Conservation (phyloP, 192 early-diverging fungal species). For the Backusella tarrabulga region DNA sequence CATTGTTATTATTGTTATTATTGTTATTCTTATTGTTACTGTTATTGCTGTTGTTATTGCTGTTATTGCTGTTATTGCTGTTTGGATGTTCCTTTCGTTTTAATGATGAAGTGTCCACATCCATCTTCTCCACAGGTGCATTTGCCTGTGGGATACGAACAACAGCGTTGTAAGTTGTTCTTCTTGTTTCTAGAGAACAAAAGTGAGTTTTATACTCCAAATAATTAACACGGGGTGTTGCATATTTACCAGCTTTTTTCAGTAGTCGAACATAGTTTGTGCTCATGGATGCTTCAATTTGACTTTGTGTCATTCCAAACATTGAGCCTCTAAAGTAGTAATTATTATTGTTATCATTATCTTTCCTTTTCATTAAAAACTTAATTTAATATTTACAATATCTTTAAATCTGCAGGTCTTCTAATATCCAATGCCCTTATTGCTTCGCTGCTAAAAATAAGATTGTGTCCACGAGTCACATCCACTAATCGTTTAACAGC, state of each 20-base stretch:
- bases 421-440: slow-evolving; percentile 67
- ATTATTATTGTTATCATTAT: too few species aligned
- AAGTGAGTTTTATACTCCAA: background rate
- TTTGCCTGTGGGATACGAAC: slow-evolving; percentile 1
- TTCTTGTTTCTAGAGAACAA: slow-evolving; percentile 12
- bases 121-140: background rate
- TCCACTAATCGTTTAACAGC: slow-evolving; percentile 67
- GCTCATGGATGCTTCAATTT: slow-evolving; percentile 17
- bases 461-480: slow-evolving; percentile 72
- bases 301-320: slow-evolving; percentile 24
- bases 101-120: background rate
- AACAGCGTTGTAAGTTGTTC: slow-evolving; percentile 17
- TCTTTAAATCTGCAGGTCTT: slow-evolving; percentile 76
- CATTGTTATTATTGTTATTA: background rate
- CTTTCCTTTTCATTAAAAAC: background rate
- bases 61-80: background rate
- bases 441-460: slow-evolving; percentile 74
- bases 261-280: slow-evolving; percentile 27
- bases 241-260: slow-evolving; percentile 32
- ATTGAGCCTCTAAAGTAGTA: slow-evolving; percentile 17
- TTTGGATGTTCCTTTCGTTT: background rate
- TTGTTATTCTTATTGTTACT: background rate
- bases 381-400: slow-evolving; percentile 51
- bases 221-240: background rate
- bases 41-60: background rate